A percentile compares a stretch with the other conserved stretches of the same genome.
These are phyloP conservation scores for Maudiozyma turicensis DNA, from an alignment of 805 yeast species.

Conservation along the genomic window DNA sequence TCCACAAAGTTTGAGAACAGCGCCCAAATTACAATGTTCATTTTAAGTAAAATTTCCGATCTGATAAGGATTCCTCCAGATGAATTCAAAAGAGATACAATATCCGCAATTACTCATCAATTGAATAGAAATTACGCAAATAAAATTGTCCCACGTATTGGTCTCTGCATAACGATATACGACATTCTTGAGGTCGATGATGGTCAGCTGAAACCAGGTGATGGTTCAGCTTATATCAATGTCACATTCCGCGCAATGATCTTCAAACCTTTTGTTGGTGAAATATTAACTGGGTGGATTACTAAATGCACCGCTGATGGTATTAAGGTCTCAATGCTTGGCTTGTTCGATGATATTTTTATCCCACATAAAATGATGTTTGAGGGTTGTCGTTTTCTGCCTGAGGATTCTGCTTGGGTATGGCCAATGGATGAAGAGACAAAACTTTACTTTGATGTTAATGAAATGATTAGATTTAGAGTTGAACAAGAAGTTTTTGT, in stretches of 20 bases:
- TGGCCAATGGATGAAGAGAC: constrained; percentile 73
- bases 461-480: constrained; percentile 85
- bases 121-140: constrained; percentile 79
- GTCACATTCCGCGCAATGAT: constrained; percentile 67
- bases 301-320: constrained; percentile 84
- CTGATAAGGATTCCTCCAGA: constrained; percentile 84
- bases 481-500: constrained; percentile 83
- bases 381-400: constrained; percentile 56
- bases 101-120: constrained; percentile 67
- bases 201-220: constrained; percentile 87
- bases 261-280: constrained; percentile 93
- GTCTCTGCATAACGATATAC: constrained; percentile 77
- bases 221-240: constrained; percentile 77
- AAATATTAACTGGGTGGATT: constrained; percentile 86
- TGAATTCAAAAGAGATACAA: constrained; percentile 61
- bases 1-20: too few species aligned
- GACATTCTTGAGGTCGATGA: constrained; percentile 76
- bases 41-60: constrained; percentile 71
- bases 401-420: constrained; percentile 89
- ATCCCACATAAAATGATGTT: constrained; percentile 77
- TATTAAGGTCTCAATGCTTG: constrained; percentile 54
- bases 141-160: constrained; percentile 73
- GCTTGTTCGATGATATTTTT: constrained; percentile 85
- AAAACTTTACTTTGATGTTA: constrained; percentile 73
- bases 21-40: constrained; percentile 49